These are phyloP conservation scores for Chaetomium sp. DNA, from an alignment of 2,329 filamentous ascomycete species.

Conservation along the genomic window DNA sequence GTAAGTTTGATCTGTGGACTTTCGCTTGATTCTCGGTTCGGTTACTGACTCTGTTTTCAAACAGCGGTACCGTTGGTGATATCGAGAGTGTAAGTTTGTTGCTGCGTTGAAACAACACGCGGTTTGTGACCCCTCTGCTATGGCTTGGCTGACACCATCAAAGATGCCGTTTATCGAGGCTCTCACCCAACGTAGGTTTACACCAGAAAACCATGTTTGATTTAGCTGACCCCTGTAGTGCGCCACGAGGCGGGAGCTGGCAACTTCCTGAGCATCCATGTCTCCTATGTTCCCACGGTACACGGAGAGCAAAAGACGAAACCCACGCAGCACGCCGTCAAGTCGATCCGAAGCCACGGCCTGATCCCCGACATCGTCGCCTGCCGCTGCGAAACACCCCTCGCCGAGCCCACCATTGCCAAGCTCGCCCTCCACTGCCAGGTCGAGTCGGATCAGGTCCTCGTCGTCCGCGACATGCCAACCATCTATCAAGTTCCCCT, in stretches of 20 bases:
- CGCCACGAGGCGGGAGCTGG: conserved; percentile 55
- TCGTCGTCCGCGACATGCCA: conserved; percentile 85
- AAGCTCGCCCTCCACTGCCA: conserved; percentile 93
- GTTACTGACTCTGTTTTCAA: neutral
- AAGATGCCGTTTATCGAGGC: conserved; percentile 30
- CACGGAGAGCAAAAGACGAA: conserved; percentile 88
- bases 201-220: neutral
- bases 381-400: conserved; percentile 79
- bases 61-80: conserved; percentile 27
- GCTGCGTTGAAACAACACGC: neutral
- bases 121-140: neutral
- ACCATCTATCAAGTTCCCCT: conserved; percentile 94
- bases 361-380: conserved; percentile 76
- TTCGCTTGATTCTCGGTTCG: neutral
- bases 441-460: conserved; percentile 79
- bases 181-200: conserved; percentile 24
- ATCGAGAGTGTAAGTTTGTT: conserved; percentile 26
- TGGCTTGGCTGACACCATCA: conserved; percentile 8
- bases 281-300: conserved; percentile 78
- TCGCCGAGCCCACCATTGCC: conserved; percentile 72
- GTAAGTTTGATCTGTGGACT: conserved; percentile 14
- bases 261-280: conserved; percentile 88
- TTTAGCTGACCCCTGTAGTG: conserved; percentile 6
- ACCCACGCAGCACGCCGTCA: conserved; percentile 90
- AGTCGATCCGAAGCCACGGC: conserved; percentile 79